Evolutionary conservation across 768 basidiomycete species (phyloP), one percentile per base, ranked within the genome.

Genomic region (Epithele typhae): DNA sequence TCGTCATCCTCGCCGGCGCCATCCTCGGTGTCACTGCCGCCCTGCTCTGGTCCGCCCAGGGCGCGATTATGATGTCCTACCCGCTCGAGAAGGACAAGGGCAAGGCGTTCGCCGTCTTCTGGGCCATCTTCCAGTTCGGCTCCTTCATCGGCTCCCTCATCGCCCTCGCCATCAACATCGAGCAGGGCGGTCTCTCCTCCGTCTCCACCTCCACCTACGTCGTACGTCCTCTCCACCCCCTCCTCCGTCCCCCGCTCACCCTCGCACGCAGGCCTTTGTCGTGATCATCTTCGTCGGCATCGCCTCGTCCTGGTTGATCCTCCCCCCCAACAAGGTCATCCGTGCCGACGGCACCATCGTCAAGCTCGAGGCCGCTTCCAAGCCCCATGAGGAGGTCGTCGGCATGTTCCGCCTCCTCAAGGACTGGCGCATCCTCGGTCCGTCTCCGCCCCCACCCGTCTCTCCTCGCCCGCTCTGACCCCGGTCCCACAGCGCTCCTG

Each of bases 21-120:
- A 46, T 80, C 34, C 71, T 80, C 27, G 79, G 78, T 5, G 23
- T 73, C 17, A 69, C 70, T 36, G 78, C 78, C 8, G 71, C 77
- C 8, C 56, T 79, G 25, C 61, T 80, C 19, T 81, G 78, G 78
- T 69, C 75, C 9, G 74, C 73, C 1, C 75, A 75, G 52, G 77
- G 77, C 10, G 46, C 65, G 2, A 63, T 79, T 51, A 79, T 79
- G 78, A 72, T 79, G 75, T 64, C 71, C 6, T 77, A 79, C 48
- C 78, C 78, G 4, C 67, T 74, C 2, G 78, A 79, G 52, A 74
- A 76, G 43, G 73, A 79, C 55, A 79, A 79, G 55, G 78, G 78
- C 12, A 64, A 63, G 48, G 69, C 68, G 15, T 77, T 79, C 48
- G 68, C 67, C 25, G 51, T 79, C 40, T 79, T 79, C 62, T 79